Percentiles rank a stretch among this genome's conserved stretches.
Conservation (phyloP, 2,329 filamentous ascomycete species). For the Diaporthe batatas region DNA sequence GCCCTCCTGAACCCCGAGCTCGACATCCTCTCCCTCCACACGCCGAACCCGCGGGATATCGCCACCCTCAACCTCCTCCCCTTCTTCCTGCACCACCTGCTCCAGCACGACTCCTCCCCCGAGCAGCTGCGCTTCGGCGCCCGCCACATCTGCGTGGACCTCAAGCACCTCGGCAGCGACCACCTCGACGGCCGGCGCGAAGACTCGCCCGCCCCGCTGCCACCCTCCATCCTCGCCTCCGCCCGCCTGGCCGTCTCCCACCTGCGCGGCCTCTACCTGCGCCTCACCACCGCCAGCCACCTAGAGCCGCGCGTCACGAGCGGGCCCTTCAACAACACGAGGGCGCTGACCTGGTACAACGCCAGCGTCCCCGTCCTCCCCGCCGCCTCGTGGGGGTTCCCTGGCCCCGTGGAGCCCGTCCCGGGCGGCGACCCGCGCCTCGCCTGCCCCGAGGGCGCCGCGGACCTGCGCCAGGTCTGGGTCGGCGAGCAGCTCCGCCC, state of each 20-base stretch:
- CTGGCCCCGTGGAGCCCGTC: too few species aligned
- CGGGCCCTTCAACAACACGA: constrained; percentile 4
- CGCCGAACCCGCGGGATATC: background rate
- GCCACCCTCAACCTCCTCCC: constrained; percentile 13
- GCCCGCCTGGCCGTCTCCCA: constrained; percentile 3
- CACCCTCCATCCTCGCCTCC: background rate
- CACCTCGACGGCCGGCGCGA: background rate
- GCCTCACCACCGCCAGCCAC: background rate
- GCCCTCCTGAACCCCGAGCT: constrained; percentile 23
- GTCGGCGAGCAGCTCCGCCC: too few species aligned
- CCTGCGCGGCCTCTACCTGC: constrained; percentile 26
- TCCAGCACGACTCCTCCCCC: constrained; percentile 24
- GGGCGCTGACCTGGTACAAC: constrained; percentile 26
- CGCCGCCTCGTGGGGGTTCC: too few species aligned
- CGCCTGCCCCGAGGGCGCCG: too few species aligned
- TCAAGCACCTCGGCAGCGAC: constrained; percentile 11
- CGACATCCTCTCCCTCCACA: constrained; percentile 24
- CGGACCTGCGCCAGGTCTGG: too few species aligned
- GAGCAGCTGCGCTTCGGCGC: constrained; percentile 9
- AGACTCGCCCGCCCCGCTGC: background rate
- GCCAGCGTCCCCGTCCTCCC: background rate
- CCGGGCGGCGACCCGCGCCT: too few species aligned
- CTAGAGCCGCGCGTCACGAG: constrained; percentile 28
- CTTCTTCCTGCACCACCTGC: constrained; percentile 29
- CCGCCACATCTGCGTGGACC: constrained; percentile 30